Percentiles rank a stretch among this genome's conserved stretches.
These are phyloP conservation scores for Podospora australis DNA, from an alignment of 495 filamentous ascomycete species.

Conservation along the genomic window DNA sequence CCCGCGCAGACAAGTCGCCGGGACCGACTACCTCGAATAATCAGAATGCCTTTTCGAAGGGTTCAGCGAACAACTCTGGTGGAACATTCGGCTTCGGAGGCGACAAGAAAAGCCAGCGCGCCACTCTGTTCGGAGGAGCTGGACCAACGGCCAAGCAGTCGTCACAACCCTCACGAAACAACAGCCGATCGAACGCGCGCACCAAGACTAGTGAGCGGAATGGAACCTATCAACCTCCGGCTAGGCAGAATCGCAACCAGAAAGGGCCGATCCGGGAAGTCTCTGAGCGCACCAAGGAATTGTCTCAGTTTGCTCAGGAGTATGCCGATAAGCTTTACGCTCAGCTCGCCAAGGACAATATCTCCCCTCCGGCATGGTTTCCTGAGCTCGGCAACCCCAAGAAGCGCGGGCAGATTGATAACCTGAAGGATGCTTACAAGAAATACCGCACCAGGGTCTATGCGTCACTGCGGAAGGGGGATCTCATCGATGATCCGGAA, in stretches of 20 bases:
- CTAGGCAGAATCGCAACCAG: background rate
- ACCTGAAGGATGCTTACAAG: constrained; percentile 46
- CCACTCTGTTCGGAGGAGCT: background rate
- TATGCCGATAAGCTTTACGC: constrained; percentile 35
- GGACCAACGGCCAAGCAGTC: background rate
- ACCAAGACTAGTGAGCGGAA: constrained; percentile 3
- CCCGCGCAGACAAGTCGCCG: background rate
- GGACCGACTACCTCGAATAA: background rate
- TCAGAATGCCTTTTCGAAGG: background rate
- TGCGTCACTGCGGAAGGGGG: constrained; percentile 60
- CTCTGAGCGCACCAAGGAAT: constrained; percentile 20
- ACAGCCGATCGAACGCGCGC: no score
- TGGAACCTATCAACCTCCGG: background rate
- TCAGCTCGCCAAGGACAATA: constrained; percentile 37
- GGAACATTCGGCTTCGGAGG: constrained; percentile 7
- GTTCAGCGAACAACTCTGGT: background rate
- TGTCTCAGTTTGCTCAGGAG: constrained; percentile 28
- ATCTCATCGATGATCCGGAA: constrained; percentile 83
- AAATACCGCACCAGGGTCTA: constrained; percentile 63
- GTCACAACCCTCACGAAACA: background rate
- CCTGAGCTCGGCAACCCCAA: constrained; percentile 32
- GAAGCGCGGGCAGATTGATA: constrained; percentile 37
- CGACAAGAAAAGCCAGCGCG: background rate
- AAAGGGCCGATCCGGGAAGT: constrained; percentile 12
- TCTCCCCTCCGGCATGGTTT: constrained; percentile 41